Evolutionary conservation across 768 basidiomycete species (phyloP), one percentile per base, ranked within the genome.

Genomic region (Mycena albidolilacea): DNA sequence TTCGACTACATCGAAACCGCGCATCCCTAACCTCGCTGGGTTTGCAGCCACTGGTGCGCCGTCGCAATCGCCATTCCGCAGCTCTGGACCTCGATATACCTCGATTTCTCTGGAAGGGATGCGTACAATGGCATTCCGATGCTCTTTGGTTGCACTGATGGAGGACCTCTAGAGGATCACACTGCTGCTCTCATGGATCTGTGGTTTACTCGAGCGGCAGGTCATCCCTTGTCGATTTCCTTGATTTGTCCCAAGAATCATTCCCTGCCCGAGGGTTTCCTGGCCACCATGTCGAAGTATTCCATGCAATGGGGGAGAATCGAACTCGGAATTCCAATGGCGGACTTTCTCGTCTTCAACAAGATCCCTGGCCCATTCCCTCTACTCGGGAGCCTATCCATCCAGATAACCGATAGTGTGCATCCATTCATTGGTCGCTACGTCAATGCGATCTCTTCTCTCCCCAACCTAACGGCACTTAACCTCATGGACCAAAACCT

Each of bases 351-450:
- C 43, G 46, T 21, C 0, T 48, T 69, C 35, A 21, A 60, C 37
- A 3, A 35, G 19, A 38, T 69, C 19, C 1, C 30, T 7, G 67
- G 67, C 2, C 67, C 46, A 12, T 52, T 69, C 19, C 57, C 43
- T 15, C 30, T 12, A 1, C 48, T 61, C 8, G n/a, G 7, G 4
- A 58, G n/a, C 7, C 41, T 67, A 19, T 14, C 14, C 38, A 57
- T 67, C 38, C 37, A 19, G 37, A 17, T 58, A 2, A 67, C 54
- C 3, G 41, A 58, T 88, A 4, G 54, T 17, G 7, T 1, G n/a
- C 6, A 2, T 14, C 14, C 54, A 23, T 52, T 38, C 15, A 21
- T n/a, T 14, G 3, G 7, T 9, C 2, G 23, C 41, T n/a, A 15
- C 10, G 23, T 52, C 23, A 7, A 35, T 23, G 12, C 23, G 1